Conservation (phyloP, 805 yeast species). For the Barnettozyma sucrosica region DNA sequence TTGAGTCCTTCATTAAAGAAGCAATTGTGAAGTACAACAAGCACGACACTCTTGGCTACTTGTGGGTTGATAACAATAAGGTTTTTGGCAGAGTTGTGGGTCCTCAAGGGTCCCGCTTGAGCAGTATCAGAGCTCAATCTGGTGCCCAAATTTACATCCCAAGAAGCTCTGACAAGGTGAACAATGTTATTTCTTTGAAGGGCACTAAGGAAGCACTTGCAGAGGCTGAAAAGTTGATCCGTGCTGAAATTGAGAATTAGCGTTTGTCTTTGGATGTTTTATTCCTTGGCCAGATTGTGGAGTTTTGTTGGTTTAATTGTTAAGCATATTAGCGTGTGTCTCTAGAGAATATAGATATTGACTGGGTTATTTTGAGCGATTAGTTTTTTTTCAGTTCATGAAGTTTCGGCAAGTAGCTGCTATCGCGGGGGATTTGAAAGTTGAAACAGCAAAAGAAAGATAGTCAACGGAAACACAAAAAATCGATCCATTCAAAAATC, state of each 20-base stretch:
- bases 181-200: constrained; percentile 50
- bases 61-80: constrained; percentile 49
- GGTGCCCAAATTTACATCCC: constrained; percentile 62
- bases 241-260: constrained; percentile 22
- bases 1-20: constrained; percentile 43
- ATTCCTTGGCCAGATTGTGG: not conserved
- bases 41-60: constrained; percentile 51
- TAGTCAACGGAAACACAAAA: not conserved
- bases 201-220: constrained; percentile 55
- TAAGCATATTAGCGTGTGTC: not conserved
- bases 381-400: no score
- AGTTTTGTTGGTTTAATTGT: not conserved
- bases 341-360: not conserved
- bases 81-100: constrained; percentile 66
- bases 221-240: constrained; percentile 36
- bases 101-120: constrained; percentile 65
- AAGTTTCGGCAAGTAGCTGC: not conserved
- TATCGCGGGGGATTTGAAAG: not conserved
- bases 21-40: constrained; percentile 41
- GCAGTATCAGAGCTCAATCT: constrained; percentile 51
- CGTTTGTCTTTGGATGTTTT: not conserved
- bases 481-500: not conserved
- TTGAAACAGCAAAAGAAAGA: not conserved
- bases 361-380: not conserved
- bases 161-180: constrained; percentile 44